Conservation (phyloP, 2,329 filamentous ascomycete species). For the Boeremia lycopersici region DNA sequence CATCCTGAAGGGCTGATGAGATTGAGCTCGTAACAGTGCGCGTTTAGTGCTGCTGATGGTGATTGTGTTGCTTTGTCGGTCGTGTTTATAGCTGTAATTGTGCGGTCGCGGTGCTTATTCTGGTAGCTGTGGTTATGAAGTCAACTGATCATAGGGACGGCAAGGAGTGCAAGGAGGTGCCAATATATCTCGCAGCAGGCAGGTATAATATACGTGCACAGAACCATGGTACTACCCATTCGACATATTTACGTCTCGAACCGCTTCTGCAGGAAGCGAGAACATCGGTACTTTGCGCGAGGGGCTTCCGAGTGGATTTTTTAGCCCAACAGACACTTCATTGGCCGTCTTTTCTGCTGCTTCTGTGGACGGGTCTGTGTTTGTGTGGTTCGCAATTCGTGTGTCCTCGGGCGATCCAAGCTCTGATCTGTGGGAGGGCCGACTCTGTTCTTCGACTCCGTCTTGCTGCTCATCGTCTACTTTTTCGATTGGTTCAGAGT, state of each 20-base stretch:
- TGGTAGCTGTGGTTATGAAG: no score
- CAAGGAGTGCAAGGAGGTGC: no score
- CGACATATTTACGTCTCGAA: constrained; percentile 48
- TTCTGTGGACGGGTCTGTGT: constrained; percentile 2
- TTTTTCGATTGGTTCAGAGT: neutral
- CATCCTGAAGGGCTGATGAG: neutral
- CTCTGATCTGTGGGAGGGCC: constrained; percentile 32
- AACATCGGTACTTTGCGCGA: constrained; percentile 52
- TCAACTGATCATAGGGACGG: no score
- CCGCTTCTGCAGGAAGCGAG: constrained; percentile 48
- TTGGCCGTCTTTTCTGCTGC: neutral
- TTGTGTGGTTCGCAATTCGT: constrained; percentile 21
- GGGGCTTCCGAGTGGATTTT: constrained; percentile 33
- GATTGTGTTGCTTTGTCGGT: no score
- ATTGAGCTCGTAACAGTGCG: no score
- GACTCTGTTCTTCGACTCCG: constrained; percentile 10
- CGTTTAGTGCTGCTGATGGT: no score
- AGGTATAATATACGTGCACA: neutral
- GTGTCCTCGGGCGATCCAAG: constrained; percentile 30
- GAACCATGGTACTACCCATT: constrained; percentile 18
- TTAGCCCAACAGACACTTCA: constrained; percentile 16
- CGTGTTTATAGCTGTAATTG: no score
- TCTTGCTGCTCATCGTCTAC: constrained; percentile 2
- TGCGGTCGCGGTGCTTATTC: no score
- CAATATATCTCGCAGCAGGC: neutral